Evolutionary conservation across 768 basidiomycete species (phyloP).

Genomic region (Collybia nuda): DNA sequence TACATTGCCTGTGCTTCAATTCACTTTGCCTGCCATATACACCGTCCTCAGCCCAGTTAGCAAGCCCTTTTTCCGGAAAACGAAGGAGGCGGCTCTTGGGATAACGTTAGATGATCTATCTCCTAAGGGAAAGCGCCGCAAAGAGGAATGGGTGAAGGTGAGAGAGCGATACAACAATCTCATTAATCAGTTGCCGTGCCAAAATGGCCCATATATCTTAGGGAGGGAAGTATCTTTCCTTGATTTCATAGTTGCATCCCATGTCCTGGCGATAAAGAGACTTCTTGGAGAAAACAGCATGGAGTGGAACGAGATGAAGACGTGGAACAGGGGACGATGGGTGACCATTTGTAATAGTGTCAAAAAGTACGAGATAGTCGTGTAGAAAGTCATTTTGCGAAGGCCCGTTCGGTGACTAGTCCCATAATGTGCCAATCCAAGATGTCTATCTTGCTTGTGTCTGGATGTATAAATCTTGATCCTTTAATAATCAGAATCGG

Average conservation of each 20-base stretch:
- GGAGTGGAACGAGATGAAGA: constrained; percentile 27
- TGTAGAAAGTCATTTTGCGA: too few relatives aligned
- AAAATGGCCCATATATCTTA: constrained; percentile 16
- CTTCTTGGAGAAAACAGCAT: constrained; percentile 21
- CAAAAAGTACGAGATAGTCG: too few relatives aligned
- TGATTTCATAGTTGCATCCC: constrained; percentile 26
- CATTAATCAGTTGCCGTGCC: constrained; percentile 13
- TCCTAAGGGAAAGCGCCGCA: constrained; percentile 24
- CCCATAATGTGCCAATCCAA: too few relatives aligned
- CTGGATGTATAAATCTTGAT: too few relatives aligned
- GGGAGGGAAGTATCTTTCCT: constrained; percentile 26
- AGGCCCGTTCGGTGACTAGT: too few relatives aligned
- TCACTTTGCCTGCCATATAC: constrained; percentile 16
- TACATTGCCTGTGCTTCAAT: constrained; percentile 6
- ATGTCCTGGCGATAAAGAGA: constrained; percentile 20
- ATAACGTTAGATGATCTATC: constrained; percentile 28
- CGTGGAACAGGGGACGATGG: constrained; percentile 29
- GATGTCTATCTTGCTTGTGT: too few relatives aligned
- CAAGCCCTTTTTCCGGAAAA: constrained; percentile 31
- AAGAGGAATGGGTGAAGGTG: constrained; percentile 26
- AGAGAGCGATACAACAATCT: constrained; percentile 19
- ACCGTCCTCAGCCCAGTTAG: constrained; percentile 28
- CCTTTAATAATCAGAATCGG: too few relatives aligned
- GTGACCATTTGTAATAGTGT: not conserved
- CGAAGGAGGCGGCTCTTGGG: constrained; percentile 18